These are phyloP conservation scores for Talaromyces marneffei DNA, from an alignment of 2,329 filamentous ascomycete genomes.

Conservation along the genomic window DNA sequence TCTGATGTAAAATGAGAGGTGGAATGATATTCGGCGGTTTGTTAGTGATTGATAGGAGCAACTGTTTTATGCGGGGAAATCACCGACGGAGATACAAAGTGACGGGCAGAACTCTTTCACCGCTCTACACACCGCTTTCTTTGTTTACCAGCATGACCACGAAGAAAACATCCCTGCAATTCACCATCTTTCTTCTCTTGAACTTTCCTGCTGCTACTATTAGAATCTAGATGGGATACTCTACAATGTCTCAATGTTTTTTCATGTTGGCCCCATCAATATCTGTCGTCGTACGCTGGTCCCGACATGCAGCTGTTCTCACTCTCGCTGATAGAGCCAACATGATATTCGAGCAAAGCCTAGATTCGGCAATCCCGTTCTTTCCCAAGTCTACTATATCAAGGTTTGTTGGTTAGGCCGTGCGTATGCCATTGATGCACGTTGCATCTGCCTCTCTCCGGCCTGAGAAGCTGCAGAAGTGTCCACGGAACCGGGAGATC, in stretches of 20 bases:
- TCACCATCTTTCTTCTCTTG: background rate
- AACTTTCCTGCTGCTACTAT: too few relatives aligned
- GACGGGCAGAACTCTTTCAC: slow-evolving; percentile 3
- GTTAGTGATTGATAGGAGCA: background rate
- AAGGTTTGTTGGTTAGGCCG: background rate
- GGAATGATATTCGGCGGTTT: background rate
- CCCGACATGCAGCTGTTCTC: too few relatives aligned
- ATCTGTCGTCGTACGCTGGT: background rate
- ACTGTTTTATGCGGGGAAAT: slow-evolving; percentile 6
- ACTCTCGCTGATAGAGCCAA: background rate
- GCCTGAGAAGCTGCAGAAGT: background rate
- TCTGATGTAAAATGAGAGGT: background rate
- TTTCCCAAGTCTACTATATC: too few relatives aligned
- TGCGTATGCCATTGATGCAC: background rate
- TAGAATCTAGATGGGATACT: background rate
- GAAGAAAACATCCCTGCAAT: background rate
- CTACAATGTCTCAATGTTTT: background rate
- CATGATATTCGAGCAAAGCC: too few relatives aligned
- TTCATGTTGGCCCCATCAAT: background rate
- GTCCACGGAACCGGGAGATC: background rate
- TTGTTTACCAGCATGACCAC: background rate
- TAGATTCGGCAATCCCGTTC: background rate
- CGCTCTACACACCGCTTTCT: slow-evolving; percentile 9
- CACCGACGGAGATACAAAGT: background rate
- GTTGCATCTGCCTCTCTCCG: background rate